Base-by-base conservation (phyloP, 176 grass and related monocot genomes). In the Paspalum vaginatum region DNA sequence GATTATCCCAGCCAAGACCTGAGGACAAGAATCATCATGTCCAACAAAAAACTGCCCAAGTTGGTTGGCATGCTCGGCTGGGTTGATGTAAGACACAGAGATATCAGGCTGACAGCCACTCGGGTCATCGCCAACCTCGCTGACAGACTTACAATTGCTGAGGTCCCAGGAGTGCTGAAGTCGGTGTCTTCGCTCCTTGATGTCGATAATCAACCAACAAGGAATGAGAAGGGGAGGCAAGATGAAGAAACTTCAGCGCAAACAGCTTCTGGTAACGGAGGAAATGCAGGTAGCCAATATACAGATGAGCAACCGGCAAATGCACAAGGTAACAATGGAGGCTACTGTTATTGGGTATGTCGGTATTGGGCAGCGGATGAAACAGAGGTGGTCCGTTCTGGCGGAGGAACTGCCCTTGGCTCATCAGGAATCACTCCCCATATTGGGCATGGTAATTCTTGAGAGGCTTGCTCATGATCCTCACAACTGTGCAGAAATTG, bases 301-400 rank as follows among this genome's bases (percentile, higher is more conserved):
- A 16, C 26, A 5, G 12, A n/a, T 48, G 18, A 13, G 1, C 9
- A 4, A 11, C 12, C 13, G 24, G 10, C 2, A 15, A 16, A 25
- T 8, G 2, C 0, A 7, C 13, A 17, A 0, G 1, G 6, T 15
- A 22, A 22, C 1, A 6, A 39, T 2, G 18, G 2, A 3, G n/a
- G 40, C 0, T 32, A 32, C 32, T 21, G 38, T 9, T 47, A 15
- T 50, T n/a, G 49, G 55, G 9, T 53, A 37, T 2, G 4, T 15
- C 24, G 5, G 9, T 20, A 0, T 20, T 77, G 57, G 57, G 42
- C 43, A 20, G 57, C 0, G 2, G 16, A 49, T 20, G 56, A 76
- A 76, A 18, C 13, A 59, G 1, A 59, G 11, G 21, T 76, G 74
- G 74, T 77, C 74, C 9, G 0, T 61, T 62, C 74, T 8, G 1